Base-by-base conservation (phyloP, 23 red algal species). In the Gracilaria caudata region DNA sequence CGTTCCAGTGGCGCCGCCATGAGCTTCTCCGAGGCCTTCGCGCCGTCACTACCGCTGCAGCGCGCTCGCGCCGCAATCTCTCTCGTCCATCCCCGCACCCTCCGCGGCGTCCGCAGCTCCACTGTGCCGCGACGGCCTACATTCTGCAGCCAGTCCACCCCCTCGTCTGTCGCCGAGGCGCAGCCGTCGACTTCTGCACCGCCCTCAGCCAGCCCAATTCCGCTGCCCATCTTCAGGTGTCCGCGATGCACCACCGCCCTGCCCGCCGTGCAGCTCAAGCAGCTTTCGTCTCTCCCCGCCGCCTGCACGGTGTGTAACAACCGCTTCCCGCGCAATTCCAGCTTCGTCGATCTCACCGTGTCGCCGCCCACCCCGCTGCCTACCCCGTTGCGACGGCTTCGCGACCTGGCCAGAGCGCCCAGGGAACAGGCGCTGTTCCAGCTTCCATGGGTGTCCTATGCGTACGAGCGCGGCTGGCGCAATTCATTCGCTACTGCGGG, bases 391-490 rank as follows among this genome's bases (percentile, higher is more conserved):
- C 20, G 40, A 19, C 4, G 3, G 43, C 70, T 75, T 21, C 39
- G 40, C 39, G 40, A 41, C 11, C 38, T 72, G 66, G 20, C 21
- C 4, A 24, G 39, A 0, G 45, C 76, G 61, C 90, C 70, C 25
- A 20, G 53, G 7, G 35, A 53, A 29, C 84, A 95, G 68, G 72
- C 87, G 26, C 57, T 95, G 25, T 99, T 99, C 68, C 93, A 82
- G 49, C 86, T 78, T 1, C 90, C 90, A 1, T 21, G 83, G 14
- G 90, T 95, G 11, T 87, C 97, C 7, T 95, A 51, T 53, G 51
- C 92, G 20, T 99, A 99, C 82, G 97, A 99, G 63, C 90, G 97
- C 12, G 97, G 97, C 49, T 99, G 97, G 97, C 86, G 97, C 77
- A 65, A 71, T 36, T 64, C 54, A 12, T 99, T 99, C 58, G 77